Percentiles rank a stretch among this genome's conserved stretches.
phyloP scores from a whole-genome alignment of 2,329 filamentous ascomycete species.

The Pseudohalonectria lignicola region DNA sequence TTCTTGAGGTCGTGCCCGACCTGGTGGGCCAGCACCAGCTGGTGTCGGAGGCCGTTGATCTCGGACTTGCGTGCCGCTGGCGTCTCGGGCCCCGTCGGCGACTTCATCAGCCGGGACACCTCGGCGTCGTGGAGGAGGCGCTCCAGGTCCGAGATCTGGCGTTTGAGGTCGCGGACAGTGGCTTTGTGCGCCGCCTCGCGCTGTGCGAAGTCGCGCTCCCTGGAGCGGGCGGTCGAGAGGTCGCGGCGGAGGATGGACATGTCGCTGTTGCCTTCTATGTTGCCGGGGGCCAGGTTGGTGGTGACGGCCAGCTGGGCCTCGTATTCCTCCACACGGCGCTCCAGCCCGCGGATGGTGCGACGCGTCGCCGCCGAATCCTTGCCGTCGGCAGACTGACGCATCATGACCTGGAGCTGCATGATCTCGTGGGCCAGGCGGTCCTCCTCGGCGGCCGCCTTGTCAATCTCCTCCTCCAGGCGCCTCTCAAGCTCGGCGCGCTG shows the following conservation, averaged over 20 bases:
- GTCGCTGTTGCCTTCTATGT: constrained; percentile 35
- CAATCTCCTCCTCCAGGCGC: constrained; percentile 55
- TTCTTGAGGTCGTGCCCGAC: constrained; percentile 43
- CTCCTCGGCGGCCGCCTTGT: constrained; percentile 55
- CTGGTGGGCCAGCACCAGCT: constrained; percentile 49
- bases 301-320: constrained; percentile 28
- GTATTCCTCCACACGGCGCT: constrained; percentile 46
- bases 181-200: constrained; percentile 56
- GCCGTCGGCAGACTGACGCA: constrained; percentile 34
- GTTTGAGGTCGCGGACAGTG: constrained; percentile 50
- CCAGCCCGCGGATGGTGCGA: constrained; percentile 54
- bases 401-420: constrained; percentile 35
- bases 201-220: constrained; percentile 53
- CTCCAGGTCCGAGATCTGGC: constrained; percentile 56
- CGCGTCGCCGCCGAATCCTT: constrained; percentile 47
- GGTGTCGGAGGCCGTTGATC: constrained; percentile 44
- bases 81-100: constrained; percentile 32
- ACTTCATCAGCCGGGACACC: constrained; percentile 34
- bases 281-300: constrained; percentile 18
- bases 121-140: constrained; percentile 55
- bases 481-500: constrained; percentile 49
- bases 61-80: constrained; percentile 46
- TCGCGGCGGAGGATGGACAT: constrained; percentile 51
- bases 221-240: constrained; percentile 52
- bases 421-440: constrained; percentile 47